A percentile compares a stretch with the other conserved stretches of the same genome.
Conservation (phyloP, 345 rosid species). For the Hypericum perforatum region DNA sequence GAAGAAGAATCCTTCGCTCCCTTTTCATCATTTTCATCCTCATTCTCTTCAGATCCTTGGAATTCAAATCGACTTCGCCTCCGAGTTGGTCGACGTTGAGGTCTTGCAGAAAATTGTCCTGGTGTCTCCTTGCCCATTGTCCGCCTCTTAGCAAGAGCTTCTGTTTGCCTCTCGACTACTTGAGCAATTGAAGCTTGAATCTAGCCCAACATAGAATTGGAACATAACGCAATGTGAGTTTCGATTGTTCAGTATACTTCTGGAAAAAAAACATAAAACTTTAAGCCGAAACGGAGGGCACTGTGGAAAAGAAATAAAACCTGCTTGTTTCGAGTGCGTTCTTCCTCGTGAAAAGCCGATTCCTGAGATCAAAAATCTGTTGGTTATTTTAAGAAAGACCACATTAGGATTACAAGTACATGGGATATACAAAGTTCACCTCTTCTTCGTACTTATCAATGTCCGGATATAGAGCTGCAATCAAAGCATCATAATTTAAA, state of each 20-base stretch:
- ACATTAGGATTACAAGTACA: slow-evolving; percentile 4
- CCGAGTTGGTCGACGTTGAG: slow-evolving; percentile 45
- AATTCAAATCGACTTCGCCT: slow-evolving; percentile 49
- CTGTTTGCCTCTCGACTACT: slow-evolving; percentile 66
- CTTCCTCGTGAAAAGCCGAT: neutral
- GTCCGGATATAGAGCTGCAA: slow-evolving; percentile 68
- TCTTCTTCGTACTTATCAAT: slow-evolving; percentile 72
- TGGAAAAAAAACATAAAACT: neutral
- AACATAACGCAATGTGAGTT: neutral
- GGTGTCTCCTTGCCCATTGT: slow-evolving; percentile 44
- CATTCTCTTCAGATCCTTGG: slow-evolving; percentile 58
- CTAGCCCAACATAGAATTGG: slow-evolving; percentile 16
- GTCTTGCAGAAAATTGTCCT: slow-evolving; percentile 29
- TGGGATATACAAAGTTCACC: slow-evolving; percentile 30
- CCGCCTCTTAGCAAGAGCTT: slow-evolving; percentile 60
- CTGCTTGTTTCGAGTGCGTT: neutral
- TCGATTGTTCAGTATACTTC: neutral
- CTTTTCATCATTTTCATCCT: slow-evolving; percentile 54
- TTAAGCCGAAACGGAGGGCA: no score
- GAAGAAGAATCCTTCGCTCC: slow-evolving; percentile 73
- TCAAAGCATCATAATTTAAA: slow-evolving; percentile 79
- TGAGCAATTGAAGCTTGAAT: slow-evolving; percentile 92
- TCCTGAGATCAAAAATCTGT: slow-evolving; percentile 1
- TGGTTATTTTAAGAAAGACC: slow-evolving; percentile 7
- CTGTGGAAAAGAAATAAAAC: no score